A percentile compares a stretch with the other conserved stretches of the same genome.
Evolutionary conservation across 2,329 filamentous ascomycete genomes (phyloP).

Genomic region (Colletotrichum falcatum): DNA sequence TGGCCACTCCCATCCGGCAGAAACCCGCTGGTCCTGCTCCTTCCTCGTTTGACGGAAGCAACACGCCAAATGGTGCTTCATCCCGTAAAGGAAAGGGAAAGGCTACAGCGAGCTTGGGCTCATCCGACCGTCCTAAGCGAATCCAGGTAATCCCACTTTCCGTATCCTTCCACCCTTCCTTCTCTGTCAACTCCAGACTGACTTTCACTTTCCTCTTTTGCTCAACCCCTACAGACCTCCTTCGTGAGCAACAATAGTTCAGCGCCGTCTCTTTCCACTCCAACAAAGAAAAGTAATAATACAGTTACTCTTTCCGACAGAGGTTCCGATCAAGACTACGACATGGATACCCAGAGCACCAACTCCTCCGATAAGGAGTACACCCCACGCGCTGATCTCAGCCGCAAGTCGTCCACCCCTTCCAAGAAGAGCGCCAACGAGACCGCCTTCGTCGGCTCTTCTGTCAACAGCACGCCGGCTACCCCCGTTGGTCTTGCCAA

Average conservation of each 20-base stretch:
- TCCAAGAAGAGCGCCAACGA: background rate
- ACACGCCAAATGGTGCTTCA: background rate
- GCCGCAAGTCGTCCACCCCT: background rate
- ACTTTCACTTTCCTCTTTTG: background rate
- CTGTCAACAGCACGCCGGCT: background rate
- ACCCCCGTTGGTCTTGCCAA: constrained; percentile 28
- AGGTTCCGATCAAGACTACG: constrained; percentile 14
- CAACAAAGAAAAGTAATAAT: constrained; percentile 3
- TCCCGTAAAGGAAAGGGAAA: background rate
- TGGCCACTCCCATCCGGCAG: background rate
- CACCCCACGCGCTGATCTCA: background rate
- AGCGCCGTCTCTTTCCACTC: background rate
- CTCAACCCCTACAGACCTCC: background rate
- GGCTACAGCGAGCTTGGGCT: background rate
- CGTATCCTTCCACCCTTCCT: background rate
- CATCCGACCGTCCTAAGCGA: background rate
- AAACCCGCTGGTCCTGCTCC: background rate
- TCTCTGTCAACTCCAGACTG: background rate
- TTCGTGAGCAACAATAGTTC: background rate
- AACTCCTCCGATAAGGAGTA: constrained; percentile 21
- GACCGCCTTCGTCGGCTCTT: background rate
- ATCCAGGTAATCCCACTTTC: background rate
- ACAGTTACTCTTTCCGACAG: background rate
- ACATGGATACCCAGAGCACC: background rate
- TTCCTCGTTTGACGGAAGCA: background rate